These are phyloP conservation scores for Mycena floridula DNA, from an alignment of 768 basidiomycete genomes.

Conservation along the genomic window DNA sequence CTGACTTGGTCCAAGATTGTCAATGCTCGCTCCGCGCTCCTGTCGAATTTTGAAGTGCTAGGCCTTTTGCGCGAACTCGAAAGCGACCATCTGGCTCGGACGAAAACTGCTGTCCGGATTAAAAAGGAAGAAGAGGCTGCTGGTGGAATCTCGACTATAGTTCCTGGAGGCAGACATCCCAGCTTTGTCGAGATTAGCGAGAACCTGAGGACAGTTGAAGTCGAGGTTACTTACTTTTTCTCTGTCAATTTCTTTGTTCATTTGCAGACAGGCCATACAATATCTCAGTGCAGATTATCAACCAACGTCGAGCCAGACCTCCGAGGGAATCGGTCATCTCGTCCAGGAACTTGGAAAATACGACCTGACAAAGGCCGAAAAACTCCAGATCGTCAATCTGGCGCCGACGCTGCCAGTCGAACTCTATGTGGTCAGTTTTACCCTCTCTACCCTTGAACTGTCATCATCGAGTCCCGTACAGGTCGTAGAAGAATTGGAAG, in stretches of 20 bases:
- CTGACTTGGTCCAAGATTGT: too few relatives aligned
- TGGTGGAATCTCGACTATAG: slow-evolving; percentile 17
- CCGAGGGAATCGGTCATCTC: slow-evolving; percentile 57
- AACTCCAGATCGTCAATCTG: slow-evolving; percentile 87
- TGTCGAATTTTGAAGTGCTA: slow-evolving; percentile 87
- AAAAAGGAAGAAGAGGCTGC: slow-evolving; percentile 72
- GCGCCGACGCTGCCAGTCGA: slow-evolving; percentile 79
- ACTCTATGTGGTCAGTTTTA: slow-evolving; percentile 75
- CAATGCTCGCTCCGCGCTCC: slow-evolving; percentile 67
- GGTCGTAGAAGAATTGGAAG: slow-evolving; percentile 91
- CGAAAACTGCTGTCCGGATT: slow-evolving; percentile 63
- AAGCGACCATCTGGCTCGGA: slow-evolving; percentile 60
- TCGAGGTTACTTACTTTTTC: slow-evolving; percentile 49
- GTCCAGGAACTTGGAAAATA: slow-evolving; percentile 61
- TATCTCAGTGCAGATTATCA: slow-evolving; percentile 76
- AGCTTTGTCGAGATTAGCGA: slow-evolving; percentile 58
- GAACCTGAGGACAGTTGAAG: slow-evolving; percentile 80
- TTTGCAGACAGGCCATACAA: slow-evolving; percentile 61
- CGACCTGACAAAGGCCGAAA: slow-evolving; percentile 84
- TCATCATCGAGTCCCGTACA: slow-evolving; percentile 23
- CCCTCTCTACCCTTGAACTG: neutral
- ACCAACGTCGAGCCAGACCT: slow-evolving; percentile 60
- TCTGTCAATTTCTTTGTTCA: neutral
- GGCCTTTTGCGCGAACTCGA: slow-evolving; percentile 72
- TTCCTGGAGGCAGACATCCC: slow-evolving; percentile 22